A percentile compares a stretch with the other conserved stretches of the same genome.
phyloP scores from a whole-genome alignment of 2,329 filamentous ascomycete genomes.

The Xylaria sp. region DNA sequence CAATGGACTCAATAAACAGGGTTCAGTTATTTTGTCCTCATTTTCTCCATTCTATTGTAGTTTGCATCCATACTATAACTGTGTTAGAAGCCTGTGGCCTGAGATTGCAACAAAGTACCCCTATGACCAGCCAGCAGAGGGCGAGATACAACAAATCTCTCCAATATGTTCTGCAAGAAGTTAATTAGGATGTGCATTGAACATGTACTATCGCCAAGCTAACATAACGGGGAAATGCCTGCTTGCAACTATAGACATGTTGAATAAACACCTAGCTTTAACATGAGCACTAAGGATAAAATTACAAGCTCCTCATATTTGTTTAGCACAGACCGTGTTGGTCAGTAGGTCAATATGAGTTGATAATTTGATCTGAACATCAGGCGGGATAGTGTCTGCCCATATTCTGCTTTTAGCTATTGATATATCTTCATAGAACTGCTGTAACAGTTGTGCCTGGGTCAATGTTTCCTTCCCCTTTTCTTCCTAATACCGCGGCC shows the following conservation, averaged over 20 bases:
- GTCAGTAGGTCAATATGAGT: neutral
- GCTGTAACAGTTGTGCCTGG: no score
- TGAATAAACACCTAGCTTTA: neutral
- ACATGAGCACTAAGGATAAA: neutral
- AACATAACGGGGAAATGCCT: neutral
- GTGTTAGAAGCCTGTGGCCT: no score
- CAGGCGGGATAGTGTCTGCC: no score
- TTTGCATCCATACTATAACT: neutral
- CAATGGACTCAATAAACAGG: neutral
- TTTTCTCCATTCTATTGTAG: neutral
- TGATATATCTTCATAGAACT: neutral
- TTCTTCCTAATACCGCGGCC: no score
- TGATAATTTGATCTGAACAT: neutral
- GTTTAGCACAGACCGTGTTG: neutral
- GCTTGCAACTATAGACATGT: neutral
- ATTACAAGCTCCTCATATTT: neutral
- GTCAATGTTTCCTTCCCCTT: no score
- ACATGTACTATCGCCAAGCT: neutral
- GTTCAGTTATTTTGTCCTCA: neutral
- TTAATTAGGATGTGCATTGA: neutral
- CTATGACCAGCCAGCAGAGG: neutral
- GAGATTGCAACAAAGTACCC: neutral
- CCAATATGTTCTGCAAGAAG: neutral
- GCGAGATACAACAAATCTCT: neutral
- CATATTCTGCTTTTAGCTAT: neutral